A percentile compares a stretch with the other conserved stretches of the same genome.
Evolutionary conservation across 257 asterid species (phyloP).

Genomic region (Ophiorrhiza pumila): DNA sequence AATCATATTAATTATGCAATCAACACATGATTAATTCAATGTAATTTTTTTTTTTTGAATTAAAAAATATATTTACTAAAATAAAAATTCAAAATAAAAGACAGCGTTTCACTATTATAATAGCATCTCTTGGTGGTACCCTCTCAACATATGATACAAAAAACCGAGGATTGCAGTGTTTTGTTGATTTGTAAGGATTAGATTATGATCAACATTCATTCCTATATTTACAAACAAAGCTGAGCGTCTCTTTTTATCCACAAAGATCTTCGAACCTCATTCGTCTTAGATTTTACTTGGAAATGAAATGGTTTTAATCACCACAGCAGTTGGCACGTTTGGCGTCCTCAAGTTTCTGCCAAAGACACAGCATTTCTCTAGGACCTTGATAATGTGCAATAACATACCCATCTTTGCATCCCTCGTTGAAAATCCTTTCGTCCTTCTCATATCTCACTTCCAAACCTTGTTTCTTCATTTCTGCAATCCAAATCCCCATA

Average conservation of each 20-base stretch:
- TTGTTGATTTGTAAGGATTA: neutral
- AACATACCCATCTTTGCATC: constrained; percentile 77
- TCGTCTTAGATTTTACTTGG: neutral
- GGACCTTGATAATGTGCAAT: constrained; percentile 96
- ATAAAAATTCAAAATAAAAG: too few species aligned
- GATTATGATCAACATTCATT: neutral
- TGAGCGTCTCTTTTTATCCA: too few species aligned
- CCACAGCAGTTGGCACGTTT: constrained; percentile 72
- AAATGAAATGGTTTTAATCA: constrained; percentile 28
- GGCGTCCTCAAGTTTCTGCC: constrained; percentile 87
- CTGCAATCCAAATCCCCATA: constrained; percentile 95
- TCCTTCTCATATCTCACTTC: constrained; percentile 70
- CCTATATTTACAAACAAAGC: too few species aligned
- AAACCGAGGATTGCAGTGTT: constrained; percentile 8
- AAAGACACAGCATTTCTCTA: constrained; percentile 80
- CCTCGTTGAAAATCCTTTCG: constrained; percentile 67
- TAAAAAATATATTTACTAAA: too few species aligned
- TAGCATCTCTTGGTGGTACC: neutral
- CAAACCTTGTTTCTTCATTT: constrained; percentile 65
- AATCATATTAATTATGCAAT: too few species aligned
- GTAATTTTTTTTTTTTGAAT: too few species aligned
- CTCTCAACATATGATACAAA: constrained; percentile 16
- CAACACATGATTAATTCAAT: too few species aligned
- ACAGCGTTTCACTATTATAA: neutral
- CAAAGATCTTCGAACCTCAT: too few species aligned